phyloP scores from a whole-genome alignment of 257 asterid species.

The Solanum chaucha region DNA sequence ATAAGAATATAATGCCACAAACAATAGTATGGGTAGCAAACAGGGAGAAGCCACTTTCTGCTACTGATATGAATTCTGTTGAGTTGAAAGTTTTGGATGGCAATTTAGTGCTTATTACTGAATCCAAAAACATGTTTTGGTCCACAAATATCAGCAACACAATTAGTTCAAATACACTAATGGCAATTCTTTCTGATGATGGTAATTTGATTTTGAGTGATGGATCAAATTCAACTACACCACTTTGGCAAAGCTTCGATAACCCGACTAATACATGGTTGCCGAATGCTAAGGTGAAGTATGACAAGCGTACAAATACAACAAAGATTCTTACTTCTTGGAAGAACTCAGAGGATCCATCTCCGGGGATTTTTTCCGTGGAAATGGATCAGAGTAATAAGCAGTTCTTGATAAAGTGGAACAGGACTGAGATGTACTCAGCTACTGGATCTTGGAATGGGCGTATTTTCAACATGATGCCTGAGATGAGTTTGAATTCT shows the following conservation, averaged over 20 bases:
- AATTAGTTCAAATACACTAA: background rate
- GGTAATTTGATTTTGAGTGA: constrained; percentile 7
- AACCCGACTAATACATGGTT: constrained; percentile 2
- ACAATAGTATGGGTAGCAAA: constrained; percentile 14
- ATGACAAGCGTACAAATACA: background rate
- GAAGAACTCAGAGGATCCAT: constrained; percentile 10
- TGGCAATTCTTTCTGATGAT: constrained; percentile 5
- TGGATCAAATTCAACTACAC: background rate
- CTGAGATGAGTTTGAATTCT: constrained; percentile 40
- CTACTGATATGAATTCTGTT: background rate
- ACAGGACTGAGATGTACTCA: constrained; percentile 1
- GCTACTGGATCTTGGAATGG: constrained; percentile 9
- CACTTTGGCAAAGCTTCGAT: constrained; percentile 9
- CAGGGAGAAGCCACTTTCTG: background rate
- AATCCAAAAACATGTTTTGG: background rate
- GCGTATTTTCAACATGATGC: background rate
- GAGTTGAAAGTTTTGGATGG: constrained; percentile 1
- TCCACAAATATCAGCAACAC: constrained; percentile 1
- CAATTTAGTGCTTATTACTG: constrained; percentile 1
- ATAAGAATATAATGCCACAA: background rate
- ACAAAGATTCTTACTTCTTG: constrained; percentile 1
- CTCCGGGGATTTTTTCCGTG: constrained; percentile 4
- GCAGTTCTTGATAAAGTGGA: constrained; percentile 4
- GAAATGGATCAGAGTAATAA: background rate
- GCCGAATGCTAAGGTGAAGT: background rate